A percentile compares a stretch with the other conserved stretches of the same genome.
phyloP scores from a whole-genome alignment of 306 rosid genomes.

The Vachellia pachyceras region DNA sequence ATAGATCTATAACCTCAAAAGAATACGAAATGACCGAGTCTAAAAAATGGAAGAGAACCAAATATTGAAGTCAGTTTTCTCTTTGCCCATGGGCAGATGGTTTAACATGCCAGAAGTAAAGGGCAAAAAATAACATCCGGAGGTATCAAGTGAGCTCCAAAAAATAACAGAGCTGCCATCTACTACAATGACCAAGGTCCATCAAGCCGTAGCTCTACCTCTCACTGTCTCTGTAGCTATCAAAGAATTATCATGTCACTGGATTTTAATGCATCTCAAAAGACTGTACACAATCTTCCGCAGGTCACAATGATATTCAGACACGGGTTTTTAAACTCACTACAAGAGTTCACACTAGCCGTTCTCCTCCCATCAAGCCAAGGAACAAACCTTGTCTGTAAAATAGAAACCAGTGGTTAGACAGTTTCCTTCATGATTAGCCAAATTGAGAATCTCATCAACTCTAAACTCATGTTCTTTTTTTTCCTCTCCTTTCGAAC shows the following conservation, averaged over 20 bases:
- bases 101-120: slow-evolving; percentile 17
- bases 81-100: slow-evolving; percentile 1
- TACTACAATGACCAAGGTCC: background rate
- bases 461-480: background rate
- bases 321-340: background rate
- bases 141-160: slow-evolving; percentile 31
- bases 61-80: slow-evolving; percentile 14
- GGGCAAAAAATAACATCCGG: background rate
- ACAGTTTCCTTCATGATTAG: slow-evolving; percentile 21
- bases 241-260: slow-evolving; percentile 43
- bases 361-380: slow-evolving; percentile 54
- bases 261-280: slow-evolving; percentile 31
- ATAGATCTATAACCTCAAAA: too few relatives aligned
- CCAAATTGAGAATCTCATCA: background rate
- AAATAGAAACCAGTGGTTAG: slow-evolving; percentile 40
- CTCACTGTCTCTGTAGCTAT: slow-evolving; percentile 13
- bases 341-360: slow-evolving; percentile 8
- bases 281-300: slow-evolving; percentile 39
- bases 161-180: background rate
- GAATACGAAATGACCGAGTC: background rate
- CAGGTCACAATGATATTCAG: slow-evolving; percentile 26
- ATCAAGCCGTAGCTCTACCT: slow-evolving; percentile 11
- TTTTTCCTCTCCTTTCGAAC: background rate
- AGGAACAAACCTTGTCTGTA: slow-evolving; percentile 92
- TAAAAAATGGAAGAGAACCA: background rate